Conservation (phyloP, 2,329 filamentous ascomycete species). For the Fusarium neocosmosporiellum region DNA sequence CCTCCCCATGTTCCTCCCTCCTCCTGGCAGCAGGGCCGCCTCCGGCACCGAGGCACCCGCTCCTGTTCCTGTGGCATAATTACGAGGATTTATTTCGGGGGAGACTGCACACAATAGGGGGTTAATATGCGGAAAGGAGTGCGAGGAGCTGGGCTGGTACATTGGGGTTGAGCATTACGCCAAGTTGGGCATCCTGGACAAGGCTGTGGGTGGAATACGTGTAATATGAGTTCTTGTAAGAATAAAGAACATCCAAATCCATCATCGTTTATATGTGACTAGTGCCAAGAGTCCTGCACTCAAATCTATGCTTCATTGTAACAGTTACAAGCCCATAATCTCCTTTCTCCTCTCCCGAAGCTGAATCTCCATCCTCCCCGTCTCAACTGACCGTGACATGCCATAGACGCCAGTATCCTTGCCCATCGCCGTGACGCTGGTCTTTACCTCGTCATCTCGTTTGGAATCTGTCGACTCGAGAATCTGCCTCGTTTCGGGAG, state of each 20-base stretch:
- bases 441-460: constrained; percentile 6
- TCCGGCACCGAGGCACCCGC: constrained; percentile 49
- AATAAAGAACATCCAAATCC: constrained; percentile 4
- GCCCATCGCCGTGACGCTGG: background rate
- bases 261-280: background rate
- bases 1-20: constrained; percentile 62
- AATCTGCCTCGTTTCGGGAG: constrained; percentile 17
- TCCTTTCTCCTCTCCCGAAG: background rate
- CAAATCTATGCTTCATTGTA: background rate
- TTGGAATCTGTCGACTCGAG: background rate
- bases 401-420: background rate
- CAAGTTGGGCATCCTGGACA: background rate
- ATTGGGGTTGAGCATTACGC: constrained; percentile 17
- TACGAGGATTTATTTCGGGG: background rate
- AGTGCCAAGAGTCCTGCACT: background rate
- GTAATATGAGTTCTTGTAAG: constrained; percentile 12
- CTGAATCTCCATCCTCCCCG: background rate
- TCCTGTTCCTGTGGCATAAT: constrained; percentile 32
- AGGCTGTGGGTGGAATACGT: constrained; percentile 1
- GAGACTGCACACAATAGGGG: constrained; percentile 13
- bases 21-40: constrained; percentile 43
- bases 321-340: background rate
- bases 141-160: background rate
- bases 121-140: background rate
- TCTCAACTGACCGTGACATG: background rate